Conservation (phyloP, 2,329 filamentous ascomycete species). For the Penicillium fuscoglaucum region DNA sequence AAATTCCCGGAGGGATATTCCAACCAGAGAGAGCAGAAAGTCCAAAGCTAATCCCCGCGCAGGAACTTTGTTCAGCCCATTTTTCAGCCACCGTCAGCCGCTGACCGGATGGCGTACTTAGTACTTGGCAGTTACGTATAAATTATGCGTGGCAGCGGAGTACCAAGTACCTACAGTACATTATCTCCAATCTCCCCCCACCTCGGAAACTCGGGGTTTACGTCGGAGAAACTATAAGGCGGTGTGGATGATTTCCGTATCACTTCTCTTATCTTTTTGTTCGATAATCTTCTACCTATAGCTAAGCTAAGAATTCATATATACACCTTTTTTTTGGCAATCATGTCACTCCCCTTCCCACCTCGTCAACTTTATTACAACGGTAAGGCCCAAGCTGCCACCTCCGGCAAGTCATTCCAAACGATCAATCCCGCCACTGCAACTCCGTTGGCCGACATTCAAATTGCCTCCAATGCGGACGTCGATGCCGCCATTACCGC, state of each 20-base stretch:
- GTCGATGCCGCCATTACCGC: conserved; percentile 72
- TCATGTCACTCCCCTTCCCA: conserved; percentile 44
- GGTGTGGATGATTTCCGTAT: background rate
- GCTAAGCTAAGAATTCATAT: background rate
- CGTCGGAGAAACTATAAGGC: conserved; percentile 1
- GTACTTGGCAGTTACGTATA: conserved; percentile 7
- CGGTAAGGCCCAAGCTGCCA: conserved; percentile 65
- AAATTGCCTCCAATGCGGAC: conserved; percentile 65
- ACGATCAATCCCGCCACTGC: conserved; percentile 73
- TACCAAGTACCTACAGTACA: background rate
- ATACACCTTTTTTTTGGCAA: background rate
- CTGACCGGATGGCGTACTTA: background rate
- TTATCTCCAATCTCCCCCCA: too few species aligned
- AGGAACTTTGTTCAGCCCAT: background rate
- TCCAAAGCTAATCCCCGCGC: background rate
- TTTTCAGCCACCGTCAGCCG: conserved; percentile 6
- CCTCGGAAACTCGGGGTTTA: background rate
- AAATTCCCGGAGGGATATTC: background rate
- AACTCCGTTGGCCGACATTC: conserved; percentile 68
- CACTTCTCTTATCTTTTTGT: background rate
- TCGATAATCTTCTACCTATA: too few species aligned
- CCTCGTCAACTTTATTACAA: conserved; percentile 71
- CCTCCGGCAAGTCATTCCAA: conserved; percentile 64
- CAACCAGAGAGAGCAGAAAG: background rate
- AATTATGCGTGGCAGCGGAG: background rate